Evolutionary conservation across 495 filamentous ascomycete species (phyloP).

Genomic region (Clohesyomyces aquaticus): DNA sequence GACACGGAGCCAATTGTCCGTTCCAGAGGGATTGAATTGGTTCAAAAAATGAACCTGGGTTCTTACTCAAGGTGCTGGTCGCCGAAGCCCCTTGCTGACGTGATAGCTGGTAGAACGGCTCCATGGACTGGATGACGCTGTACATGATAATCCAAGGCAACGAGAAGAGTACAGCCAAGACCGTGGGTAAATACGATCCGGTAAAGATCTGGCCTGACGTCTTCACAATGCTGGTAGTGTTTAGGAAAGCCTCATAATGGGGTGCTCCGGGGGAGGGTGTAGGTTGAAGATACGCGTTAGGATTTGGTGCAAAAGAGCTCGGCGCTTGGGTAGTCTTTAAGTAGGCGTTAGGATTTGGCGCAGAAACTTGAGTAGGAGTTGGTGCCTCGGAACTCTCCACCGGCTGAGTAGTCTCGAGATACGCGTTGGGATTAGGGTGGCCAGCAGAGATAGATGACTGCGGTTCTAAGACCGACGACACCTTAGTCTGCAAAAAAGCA

Average conservation of each 20-base stretch:
- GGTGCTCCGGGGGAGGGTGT: too few relatives aligned
- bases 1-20: neutral
- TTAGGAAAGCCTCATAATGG: too few relatives aligned
- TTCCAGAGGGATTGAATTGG: neutral
- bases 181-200: constrained; percentile 9
- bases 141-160: constrained; percentile 10
- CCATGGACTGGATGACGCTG: neutral
- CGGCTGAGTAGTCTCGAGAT: too few relatives aligned
- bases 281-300: constrained; percentile 4
- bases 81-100: neutral
- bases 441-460: too few relatives aligned
- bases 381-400: too few relatives aligned
- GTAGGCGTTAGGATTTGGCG: too few relatives aligned
- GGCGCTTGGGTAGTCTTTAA: too few relatives aligned
- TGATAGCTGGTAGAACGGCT: constrained; percentile 17
- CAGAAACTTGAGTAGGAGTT: too few relatives aligned
- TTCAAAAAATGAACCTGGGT: neutral
- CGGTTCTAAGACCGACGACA: too few relatives aligned
- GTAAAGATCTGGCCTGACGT: neutral
- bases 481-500: too few relatives aligned
- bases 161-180: neutral
- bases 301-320: constrained; percentile 9
- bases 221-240: too few relatives aligned
- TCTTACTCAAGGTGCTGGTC: neutral
- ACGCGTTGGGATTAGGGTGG: too few relatives aligned